Percentiles rank a stretch among this genome's conserved stretches.
Conservation (phyloP, 371 early-diverging fungal species). For the Dichotomocladium elegans region DNA sequence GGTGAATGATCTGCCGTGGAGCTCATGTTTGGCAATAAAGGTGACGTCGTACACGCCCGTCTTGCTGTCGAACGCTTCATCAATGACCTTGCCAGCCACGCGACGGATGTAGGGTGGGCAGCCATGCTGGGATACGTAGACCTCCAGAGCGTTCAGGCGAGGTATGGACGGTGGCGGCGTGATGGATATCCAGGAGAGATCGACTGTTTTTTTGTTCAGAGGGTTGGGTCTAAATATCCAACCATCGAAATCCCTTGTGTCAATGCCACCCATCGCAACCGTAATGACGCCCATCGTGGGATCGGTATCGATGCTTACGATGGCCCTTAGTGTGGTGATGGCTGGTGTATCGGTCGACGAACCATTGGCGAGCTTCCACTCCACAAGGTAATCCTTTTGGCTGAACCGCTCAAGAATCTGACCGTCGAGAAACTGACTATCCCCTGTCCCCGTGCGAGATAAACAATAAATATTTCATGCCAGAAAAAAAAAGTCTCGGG, state of each 20-base stretch:
- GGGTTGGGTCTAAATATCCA: slow-evolving; percentile 49
- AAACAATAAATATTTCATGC: neutral
- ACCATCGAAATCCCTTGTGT: slow-evolving; percentile 50
- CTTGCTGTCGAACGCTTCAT: slow-evolving; percentile 24
- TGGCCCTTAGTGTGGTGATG: slow-evolving; percentile 12
- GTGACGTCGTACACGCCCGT: slow-evolving; percentile 17
- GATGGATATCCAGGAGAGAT: slow-evolving; percentile 1
- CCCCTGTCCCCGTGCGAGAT: no score
- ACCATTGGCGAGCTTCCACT: slow-evolving; percentile 17
- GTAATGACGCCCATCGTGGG: slow-evolving; percentile 46
- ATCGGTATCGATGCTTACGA: slow-evolving; percentile 53
- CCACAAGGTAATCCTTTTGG: slow-evolving; percentile 50
- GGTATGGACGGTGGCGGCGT: neutral
- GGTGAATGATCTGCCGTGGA: neutral
- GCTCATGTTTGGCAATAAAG: slow-evolving; percentile 35
- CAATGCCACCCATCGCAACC: slow-evolving; percentile 49
- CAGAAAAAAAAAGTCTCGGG: neutral
- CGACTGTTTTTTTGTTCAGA: neutral
- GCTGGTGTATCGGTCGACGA: neutral
- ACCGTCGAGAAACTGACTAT: slow-evolving; percentile 46
- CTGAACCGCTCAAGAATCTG: slow-evolving; percentile 49
- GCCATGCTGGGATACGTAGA: slow-evolving; percentile 42
- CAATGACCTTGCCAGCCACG: slow-evolving; percentile 35
- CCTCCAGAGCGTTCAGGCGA: slow-evolving; percentile 1
- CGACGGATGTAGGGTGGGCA: slow-evolving; percentile 53